Conservation (phyloP, 192 early-diverging fungal species). For the Entomortierella beljakovae region DNA sequence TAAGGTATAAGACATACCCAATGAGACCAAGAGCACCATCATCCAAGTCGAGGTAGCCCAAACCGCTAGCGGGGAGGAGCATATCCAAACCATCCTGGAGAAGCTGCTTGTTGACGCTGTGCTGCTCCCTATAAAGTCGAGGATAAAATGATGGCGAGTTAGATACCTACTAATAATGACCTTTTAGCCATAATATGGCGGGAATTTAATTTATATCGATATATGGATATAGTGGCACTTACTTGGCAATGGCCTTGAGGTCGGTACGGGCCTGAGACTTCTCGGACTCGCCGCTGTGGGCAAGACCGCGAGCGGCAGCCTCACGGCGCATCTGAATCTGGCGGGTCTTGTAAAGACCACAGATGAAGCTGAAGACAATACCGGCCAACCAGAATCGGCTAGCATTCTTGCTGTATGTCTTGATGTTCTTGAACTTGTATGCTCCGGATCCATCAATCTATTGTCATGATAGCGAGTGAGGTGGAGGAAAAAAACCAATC, state of each 20-base stretch:
- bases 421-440: conserved; percentile 72
- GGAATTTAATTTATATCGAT: too few relatives aligned
- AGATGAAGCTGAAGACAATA: conserved; percentile 69
- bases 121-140: conserved; percentile 61
- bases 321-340: conserved; percentile 61
- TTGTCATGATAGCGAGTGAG: background rate
- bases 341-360: conserved; percentile 74
- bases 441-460: conserved; percentile 70
- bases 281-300: conserved; percentile 39
- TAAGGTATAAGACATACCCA: conserved; percentile 58
- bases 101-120: conserved; percentile 60
- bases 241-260: conserved; percentile 59
- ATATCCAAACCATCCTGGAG: conserved; percentile 78
- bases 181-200: too few relatives aligned
- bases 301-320: conserved; percentile 42
- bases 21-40: conserved; percentile 77
- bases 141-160: background rate
- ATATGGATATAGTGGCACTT: too few relatives aligned
- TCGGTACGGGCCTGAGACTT: conserved; percentile 54
- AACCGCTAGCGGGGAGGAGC: conserved; percentile 69
- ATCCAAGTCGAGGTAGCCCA: conserved; percentile 74
- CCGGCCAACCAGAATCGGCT: conserved; percentile 76
- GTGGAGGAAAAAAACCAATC: too few relatives aligned
- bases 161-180: too few relatives aligned
- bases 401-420: conserved; percentile 68